Conservation (phyloP, 2,329 filamentous ascomycete genomes). For the Paracorniculantispora psalliotae region DNA sequence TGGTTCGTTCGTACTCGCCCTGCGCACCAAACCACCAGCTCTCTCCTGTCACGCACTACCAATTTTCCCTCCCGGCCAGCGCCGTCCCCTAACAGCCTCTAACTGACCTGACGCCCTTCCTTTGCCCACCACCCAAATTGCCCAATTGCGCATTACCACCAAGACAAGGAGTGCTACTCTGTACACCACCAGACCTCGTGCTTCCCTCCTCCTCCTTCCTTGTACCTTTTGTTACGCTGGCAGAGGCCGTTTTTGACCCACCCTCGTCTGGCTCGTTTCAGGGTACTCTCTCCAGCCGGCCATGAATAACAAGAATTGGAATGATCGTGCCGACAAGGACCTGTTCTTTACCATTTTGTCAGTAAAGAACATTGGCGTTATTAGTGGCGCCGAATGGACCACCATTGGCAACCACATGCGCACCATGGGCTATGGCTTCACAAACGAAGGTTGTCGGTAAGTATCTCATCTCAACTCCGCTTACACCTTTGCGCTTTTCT, state of each 20-base stretch:
- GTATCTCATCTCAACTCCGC: not conserved
- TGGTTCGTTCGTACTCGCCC: conserved; percentile 19
- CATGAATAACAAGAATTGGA: conserved; percentile 57
- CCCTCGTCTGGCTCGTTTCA: conserved; percentile 2
- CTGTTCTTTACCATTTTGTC: conserved; percentile 59
- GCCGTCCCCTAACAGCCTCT: conserved; percentile 31
- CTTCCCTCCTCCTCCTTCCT: not conserved
- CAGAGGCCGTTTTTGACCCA: conserved; percentile 4
- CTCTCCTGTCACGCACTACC: conserved; percentile 32
- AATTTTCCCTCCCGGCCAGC: conserved; percentile 35
- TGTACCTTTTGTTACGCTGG: not conserved
- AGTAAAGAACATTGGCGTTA: conserved; percentile 59
- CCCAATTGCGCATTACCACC: too few relatives aligned
- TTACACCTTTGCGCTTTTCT: not conserved
- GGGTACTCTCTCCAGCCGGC: conserved; percentile 13
- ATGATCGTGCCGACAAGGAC: conserved; percentile 57
- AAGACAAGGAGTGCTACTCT: not conserved
- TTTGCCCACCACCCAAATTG: not conserved
- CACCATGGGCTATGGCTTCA: conserved; percentile 55
- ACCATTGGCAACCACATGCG: conserved; percentile 59
- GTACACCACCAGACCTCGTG: not conserved
- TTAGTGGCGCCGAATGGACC: conserved; percentile 58
- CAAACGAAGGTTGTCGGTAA: conserved; percentile 60
- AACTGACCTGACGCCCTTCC: conserved; percentile 16
- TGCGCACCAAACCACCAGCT: conserved; percentile 18